Conservation (phyloP, 192 early-diverging fungal genomes). For the Backusella tarrabulga region DNA sequence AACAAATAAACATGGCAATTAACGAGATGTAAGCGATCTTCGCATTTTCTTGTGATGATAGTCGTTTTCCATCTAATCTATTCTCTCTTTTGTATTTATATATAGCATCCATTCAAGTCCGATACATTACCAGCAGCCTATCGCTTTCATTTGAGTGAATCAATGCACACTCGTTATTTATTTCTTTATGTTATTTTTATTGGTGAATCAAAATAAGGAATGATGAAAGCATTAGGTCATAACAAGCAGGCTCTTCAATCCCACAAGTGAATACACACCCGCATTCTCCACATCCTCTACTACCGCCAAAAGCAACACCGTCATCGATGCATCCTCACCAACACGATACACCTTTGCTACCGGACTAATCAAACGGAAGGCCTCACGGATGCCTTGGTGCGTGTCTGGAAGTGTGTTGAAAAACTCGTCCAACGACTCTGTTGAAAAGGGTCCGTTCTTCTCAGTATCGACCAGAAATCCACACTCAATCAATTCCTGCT, state of each 20-base stretch:
- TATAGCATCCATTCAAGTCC: too few relatives aligned
- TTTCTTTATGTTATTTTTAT: too few relatives aligned
- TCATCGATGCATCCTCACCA: not conserved
- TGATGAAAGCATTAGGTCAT: not conserved
- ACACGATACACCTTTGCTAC: not conserved
- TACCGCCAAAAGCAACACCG: not conserved
- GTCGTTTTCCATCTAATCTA: too few relatives aligned
- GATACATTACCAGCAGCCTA: too few relatives aligned
- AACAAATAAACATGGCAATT: too few relatives aligned
- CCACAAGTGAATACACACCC: not conserved
- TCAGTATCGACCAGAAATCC: not conserved
- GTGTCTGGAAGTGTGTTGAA: not conserved
- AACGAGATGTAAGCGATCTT: too few relatives aligned
- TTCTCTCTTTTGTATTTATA: too few relatives aligned
- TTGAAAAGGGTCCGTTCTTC: not conserved
- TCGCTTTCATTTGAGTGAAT: too few relatives aligned
- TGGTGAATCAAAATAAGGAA: not conserved
- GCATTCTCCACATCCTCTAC: not conserved
- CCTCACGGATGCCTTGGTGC: not conserved
- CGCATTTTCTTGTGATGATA: too few relatives aligned
- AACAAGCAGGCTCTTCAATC: not conserved
- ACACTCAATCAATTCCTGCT: not conserved
- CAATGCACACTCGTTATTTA: too few relatives aligned
- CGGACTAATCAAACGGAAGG: not conserved
- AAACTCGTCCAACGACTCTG: not conserved